phyloP scores from a whole-genome alignment of 192 early-diverging fungal genomes.

The Rhizophagus prolifer region DNA sequence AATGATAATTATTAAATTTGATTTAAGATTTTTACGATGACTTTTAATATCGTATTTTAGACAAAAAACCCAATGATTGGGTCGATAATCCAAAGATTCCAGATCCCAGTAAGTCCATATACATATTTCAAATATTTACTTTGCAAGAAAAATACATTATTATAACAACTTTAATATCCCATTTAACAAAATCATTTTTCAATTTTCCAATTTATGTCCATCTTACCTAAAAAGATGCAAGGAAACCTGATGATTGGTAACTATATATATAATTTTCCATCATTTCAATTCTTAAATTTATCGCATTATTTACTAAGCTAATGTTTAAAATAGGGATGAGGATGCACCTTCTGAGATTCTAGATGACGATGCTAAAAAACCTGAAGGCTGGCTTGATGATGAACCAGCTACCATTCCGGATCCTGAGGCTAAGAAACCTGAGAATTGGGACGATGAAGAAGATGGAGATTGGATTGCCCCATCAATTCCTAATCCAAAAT shows the following conservation, averaged over 20 bases:
- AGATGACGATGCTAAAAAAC: constrained; percentile 77
- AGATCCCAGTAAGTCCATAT: constrained; percentile 63
- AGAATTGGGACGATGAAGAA: constrained; percentile 91
- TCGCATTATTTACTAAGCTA: background rate
- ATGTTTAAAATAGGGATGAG: constrained; percentile 62
- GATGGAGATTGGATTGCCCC: constrained; percentile 90
- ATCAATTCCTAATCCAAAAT: constrained; percentile 77
- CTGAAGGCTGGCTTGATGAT: constrained; percentile 85
- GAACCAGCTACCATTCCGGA: constrained; percentile 74
- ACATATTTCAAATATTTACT: no score
- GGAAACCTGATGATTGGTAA: constrained; percentile 44
- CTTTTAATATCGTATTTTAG: constrained; percentile 34
- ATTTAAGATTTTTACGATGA: constrained; percentile 46
- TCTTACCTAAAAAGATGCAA: constrained; percentile 25
- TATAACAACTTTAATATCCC: no score
- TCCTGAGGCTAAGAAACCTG: constrained; percentile 79
- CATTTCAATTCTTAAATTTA: background rate
- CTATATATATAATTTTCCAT: background rate
- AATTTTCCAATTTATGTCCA: no score
- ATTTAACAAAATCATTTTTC: no score
- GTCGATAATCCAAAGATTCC: constrained; percentile 81
- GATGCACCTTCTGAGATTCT: constrained; percentile 76
- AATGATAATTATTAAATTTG: background rate
- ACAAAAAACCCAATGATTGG: constrained; percentile 87
- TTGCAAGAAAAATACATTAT: no score